phyloP scores from a whole-genome alignment of 306 rosid species.

The Lagenaria siceraria region DNA sequence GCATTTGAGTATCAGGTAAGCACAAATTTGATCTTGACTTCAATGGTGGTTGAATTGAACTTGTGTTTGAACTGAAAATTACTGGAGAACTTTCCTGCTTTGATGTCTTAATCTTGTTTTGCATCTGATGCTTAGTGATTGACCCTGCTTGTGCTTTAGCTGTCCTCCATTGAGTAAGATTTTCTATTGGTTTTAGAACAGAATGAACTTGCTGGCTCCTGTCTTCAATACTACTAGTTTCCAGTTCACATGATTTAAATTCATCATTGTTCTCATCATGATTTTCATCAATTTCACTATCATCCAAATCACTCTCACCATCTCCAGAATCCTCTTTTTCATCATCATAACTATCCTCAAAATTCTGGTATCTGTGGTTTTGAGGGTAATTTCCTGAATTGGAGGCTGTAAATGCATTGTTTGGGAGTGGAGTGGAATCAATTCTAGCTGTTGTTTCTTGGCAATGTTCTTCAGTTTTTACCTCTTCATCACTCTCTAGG shows the following conservation, averaged over 20 bases:
- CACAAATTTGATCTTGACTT: conserved; percentile 16
- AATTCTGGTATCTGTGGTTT: conserved; percentile 66
- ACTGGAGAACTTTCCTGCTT: conserved; percentile 11
- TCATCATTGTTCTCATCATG: conserved; percentile 29
- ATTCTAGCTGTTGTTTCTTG: conserved; percentile 14
- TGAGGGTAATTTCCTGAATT: conserved; percentile 25
- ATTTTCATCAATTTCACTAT: conserved; percentile 13
- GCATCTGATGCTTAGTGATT: conserved; percentile 30
- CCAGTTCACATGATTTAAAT: not conserved
- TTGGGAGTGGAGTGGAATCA: conserved; percentile 11
- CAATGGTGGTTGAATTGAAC: conserved; percentile 17
- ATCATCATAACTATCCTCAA: conserved; percentile 30
- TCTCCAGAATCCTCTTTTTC: conserved; percentile 39
- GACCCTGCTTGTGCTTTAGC: conserved; percentile 58
- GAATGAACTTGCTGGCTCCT: conserved; percentile 28
- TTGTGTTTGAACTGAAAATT: conserved; percentile 15
- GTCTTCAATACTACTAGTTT: not conserved
- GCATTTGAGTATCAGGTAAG: conserved; percentile 40
- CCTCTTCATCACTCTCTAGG: conserved; percentile 35
- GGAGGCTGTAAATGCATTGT: conserved; percentile 14
- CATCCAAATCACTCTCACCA: conserved; percentile 45
- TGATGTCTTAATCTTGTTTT: conserved; percentile 46
- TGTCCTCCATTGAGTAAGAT: conserved; percentile 77
- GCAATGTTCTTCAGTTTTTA: conserved; percentile 13
- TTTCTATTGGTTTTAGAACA: conserved; percentile 69